These are phyloP conservation scores for Eucommia ulmoides DNA, from an alignment of 257 asterid species.

Conservation along the genomic window DNA sequence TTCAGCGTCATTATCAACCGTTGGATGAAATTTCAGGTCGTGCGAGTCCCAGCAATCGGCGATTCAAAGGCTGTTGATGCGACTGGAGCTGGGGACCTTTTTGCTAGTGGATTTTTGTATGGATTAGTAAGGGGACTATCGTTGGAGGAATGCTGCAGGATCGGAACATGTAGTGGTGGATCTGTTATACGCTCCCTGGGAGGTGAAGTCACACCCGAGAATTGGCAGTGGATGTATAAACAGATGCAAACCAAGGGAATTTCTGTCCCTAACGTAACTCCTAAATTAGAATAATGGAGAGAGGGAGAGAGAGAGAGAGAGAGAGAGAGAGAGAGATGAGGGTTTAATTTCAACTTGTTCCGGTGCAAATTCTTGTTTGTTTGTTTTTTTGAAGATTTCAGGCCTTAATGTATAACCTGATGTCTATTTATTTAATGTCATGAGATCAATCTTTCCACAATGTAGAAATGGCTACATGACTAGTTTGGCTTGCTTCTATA, in stretches of 20 bases:
- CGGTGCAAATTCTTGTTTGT: too few species aligned
- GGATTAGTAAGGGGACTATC: constrained; percentile 75
- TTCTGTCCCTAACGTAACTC: constrained; percentile 23
- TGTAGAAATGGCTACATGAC: too few species aligned
- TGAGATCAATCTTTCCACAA: too few species aligned
- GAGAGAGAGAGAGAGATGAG: too few species aligned
- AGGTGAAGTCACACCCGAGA: constrained; percentile 77
- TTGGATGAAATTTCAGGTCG: constrained; percentile 69
- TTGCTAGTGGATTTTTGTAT: constrained; percentile 85
- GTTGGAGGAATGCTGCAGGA: constrained; percentile 74
- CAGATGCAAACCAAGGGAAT: constrained; percentile 64
- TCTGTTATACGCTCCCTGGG: constrained; percentile 84
- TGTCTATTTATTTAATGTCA: too few species aligned
- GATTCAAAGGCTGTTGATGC: constrained; percentile 72
- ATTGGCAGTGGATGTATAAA: constrained; percentile 95
- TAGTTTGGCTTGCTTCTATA: too few species aligned
- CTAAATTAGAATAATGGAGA: too few species aligned
- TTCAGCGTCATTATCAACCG: too few species aligned
- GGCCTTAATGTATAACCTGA: too few species aligned
- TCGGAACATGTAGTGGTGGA: constrained; percentile 93
- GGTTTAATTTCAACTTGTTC: too few species aligned
- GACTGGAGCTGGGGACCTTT: constrained; percentile 97
- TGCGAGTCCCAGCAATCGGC: constrained; percentile 68
- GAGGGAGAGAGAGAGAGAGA: too few species aligned
- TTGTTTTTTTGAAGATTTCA: too few species aligned